Evolutionary conservation across 139 green algal species (phyloP).

Genomic region (Chlorella sorokiniana): DNA sequence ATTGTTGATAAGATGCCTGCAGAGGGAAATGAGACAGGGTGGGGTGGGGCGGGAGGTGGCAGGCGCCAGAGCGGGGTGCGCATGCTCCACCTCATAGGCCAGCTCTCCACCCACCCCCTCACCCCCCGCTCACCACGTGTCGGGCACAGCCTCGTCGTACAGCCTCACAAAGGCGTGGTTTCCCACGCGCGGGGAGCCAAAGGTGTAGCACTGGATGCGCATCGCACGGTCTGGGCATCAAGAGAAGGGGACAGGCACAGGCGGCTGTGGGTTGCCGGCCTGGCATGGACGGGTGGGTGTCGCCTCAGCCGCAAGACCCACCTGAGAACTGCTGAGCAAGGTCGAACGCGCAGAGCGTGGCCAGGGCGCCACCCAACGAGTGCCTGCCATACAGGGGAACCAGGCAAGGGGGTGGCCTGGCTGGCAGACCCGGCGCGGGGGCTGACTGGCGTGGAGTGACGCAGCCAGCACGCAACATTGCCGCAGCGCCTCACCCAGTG

Average conservation of each 20-base stretch:
- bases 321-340: not conserved
- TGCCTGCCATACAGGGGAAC: constrained; percentile 27
- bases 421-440: not conserved
- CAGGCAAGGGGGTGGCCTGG: not conserved
- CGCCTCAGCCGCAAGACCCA: not conserved
- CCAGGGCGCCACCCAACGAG: constrained; percentile 56
- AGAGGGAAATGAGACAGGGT: too few species aligned
- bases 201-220: constrained; percentile 35
- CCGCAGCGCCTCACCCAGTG: not conserved
- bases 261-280: not conserved
- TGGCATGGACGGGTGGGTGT: not conserved
- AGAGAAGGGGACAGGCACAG: not conserved
- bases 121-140: constrained; percentile 51
- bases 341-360: constrained; percentile 48
- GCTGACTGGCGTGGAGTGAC: not conserved
- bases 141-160: constrained; percentile 51
- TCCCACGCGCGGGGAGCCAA: constrained; percentile 65
- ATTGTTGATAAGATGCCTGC: too few species aligned
- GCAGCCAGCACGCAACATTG: not conserved
- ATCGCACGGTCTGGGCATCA: not conserved
- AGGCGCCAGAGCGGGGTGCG: too few species aligned
- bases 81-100: not conserved
- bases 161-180: constrained; percentile 66
- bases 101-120: not conserved
- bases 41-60: too few species aligned